Percentiles rank a stretch among this genome's conserved stretches.
These are phyloP conservation scores for Acidomyces sp. DNA, from an alignment of 495 filamentous ascomycete species.

Conservation along the genomic window DNA sequence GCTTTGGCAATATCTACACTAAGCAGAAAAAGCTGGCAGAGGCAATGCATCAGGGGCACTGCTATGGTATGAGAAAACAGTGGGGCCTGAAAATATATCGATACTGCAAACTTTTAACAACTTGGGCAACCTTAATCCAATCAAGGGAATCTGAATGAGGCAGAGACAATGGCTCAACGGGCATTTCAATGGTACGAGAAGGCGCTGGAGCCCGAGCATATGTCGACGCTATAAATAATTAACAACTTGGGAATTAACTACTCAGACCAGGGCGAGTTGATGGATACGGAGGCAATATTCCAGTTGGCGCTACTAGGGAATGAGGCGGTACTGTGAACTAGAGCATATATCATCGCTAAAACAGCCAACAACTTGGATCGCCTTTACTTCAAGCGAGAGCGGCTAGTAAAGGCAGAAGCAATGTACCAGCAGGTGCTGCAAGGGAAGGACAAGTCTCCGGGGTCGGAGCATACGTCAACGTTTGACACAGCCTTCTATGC, in stretches of 20 bases:
- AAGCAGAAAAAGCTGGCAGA: constrained; percentile 26
- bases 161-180: constrained; percentile 26
- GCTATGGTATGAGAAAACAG: constrained; percentile 28
- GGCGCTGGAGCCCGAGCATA: constrained; percentile 8
- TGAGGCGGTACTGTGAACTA: too few relatives aligned
- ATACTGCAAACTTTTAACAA: constrained; percentile 31
- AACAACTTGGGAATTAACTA: constrained; percentile 17
- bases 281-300: too few relatives aligned
- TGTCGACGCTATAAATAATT: constrained; percentile 17
- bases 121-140: constrained; percentile 12
- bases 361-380: too few relatives aligned
- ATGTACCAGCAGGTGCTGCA: constrained; percentile 31
- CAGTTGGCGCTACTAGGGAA: too few relatives aligned
- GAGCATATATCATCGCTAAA: too few relatives aligned
- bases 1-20: constrained; percentile 11
- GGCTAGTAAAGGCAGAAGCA: constrained; percentile 27
- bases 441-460: constrained; percentile 29
- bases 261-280: constrained; percentile 24
- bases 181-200: constrained; percentile 11
- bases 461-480: constrained; percentile 31
- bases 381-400: too few relatives aligned
- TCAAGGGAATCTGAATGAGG: constrained; percentile 28
- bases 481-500: constrained; percentile 29
- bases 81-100: constrained; percentile 30
- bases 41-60: constrained; percentile 31